Evolutionary conservation across 106 monocot species (phyloP), one percentile per base, ranked within the genome.

Genomic region (Apostasia shenzhenica): DNA sequence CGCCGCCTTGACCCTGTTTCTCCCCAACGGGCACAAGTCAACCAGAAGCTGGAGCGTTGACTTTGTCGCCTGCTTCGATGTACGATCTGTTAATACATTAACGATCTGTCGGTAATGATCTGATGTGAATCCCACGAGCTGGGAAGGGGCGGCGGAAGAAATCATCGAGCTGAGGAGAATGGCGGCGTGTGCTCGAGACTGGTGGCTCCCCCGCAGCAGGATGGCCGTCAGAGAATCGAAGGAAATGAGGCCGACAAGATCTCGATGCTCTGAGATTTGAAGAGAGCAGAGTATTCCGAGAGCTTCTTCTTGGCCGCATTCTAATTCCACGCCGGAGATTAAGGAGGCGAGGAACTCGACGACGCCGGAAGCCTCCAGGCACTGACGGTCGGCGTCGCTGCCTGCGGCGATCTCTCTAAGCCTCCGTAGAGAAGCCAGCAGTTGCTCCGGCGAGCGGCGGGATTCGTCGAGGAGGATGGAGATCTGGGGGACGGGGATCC

Each of bases 211-310:
- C 1, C 48, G 48, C 10, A 14, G 53, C 38, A 93, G 61, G 0
- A 83, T 45, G 0, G 4, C 44, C 1, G 78, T 76, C 13, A 94
- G 44, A 1, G 72, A 7, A 6, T 68, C 78, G 46, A 84, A 2
- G 5, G 40, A 45, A 3, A 81, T 14, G 45, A 88, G 61, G 3
- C 67, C 48, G 6, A 66, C 44, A n/a, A 76, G 69, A 26, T 26
- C 26, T 40, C 13, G 62, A 52, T 81, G 63, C 2, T 81, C 73
- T 3, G 93, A 68, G 46, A 87, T 50, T 39, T 71, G 70, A 41
- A 94, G 84, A 14, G 80, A 67, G 68, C 67, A 57, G 10, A 94
- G 73, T 10, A 90, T 58, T 40, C 13, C 6, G 26, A 94, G 67
- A 6, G 89, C 84, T 70, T 86, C 93, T 0, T 84, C 86, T 12